Base-by-base conservation (phyloP, 2,329 filamentous ascomycete genomes). In the Aspergillus viridinutans region DNA sequence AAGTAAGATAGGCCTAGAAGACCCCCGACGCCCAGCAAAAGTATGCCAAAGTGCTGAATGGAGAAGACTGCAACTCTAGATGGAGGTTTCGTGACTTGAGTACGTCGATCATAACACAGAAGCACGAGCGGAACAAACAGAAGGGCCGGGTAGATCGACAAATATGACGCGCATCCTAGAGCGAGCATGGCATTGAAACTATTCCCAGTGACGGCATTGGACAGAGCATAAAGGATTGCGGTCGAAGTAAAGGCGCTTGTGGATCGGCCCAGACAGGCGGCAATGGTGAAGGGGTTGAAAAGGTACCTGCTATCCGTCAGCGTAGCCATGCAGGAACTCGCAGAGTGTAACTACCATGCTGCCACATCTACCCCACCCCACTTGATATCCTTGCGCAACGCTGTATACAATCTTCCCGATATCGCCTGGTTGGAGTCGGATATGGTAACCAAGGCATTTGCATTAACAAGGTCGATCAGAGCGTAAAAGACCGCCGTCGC, bases 271-370 rank as follows among this genome's bases (percentile, higher is more conserved):
- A 99, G 83, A 72, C 93, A 97, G 20, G 92, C 92, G 48, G 92
- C 86, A 59, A 99, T 85, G 1, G 92, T 96, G 71, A 96, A 96
- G 0, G 94, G 94, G 72, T 95, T 97, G 77, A 97, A 93, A 2
- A 99, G 83, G 71, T 90, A 97, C 63, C 90, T 94, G 45, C 14
- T 26, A n/a, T 10, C 32, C 21, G 49, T 63, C 49, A 62, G 50
- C 25, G 26, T 35, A 20, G 17, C 25, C 8, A 42, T 35, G 0
- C 23, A 8, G 10, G 21, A 21, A 35, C 28, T 12, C 5, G 7
- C 26, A 50, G 23, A 23, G 7, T 29, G 43, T 40, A 67, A 83
- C 68, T 83, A 94, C 88, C 89, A 85, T 60, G 92, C 90, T 53
- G 89, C 91, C 62, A 97, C 83, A 2, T 88, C 84, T 56, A 86